phyloP scores from a whole-genome alignment of 1,139 yeast genomes.

The Taphrina flavorubra region DNA sequence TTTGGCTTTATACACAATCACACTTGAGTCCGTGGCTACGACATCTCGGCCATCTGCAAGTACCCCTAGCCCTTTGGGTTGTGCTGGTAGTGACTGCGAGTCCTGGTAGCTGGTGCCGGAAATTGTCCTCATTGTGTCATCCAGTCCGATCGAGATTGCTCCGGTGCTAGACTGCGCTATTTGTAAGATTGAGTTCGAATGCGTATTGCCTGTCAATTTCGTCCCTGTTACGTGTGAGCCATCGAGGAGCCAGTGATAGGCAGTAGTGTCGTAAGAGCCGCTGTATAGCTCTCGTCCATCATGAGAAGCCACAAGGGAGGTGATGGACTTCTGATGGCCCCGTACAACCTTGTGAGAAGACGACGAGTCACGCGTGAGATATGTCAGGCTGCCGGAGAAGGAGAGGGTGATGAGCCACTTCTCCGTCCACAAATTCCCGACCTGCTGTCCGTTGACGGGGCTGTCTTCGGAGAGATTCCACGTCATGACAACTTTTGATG shows the following conservation, averaged over 20 bases:
- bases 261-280: conserved; percentile 85
- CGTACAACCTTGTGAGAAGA: conserved; percentile 58
- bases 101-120: conserved; percentile 45
- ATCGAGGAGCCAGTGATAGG: conserved; percentile 62
- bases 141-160: conserved; percentile 79
- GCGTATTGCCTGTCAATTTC: conserved; percentile 54
- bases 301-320: conserved; percentile 58
- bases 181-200: conserved; percentile 65
- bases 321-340: conserved; percentile 85
- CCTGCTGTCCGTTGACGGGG: conserved; percentile 68
- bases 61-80: conserved; percentile 65
- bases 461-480: conserved; percentile 48
- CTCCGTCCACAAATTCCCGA: conserved; percentile 75
- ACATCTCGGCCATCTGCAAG: conserved; percentile 49
- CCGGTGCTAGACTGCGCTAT: conserved; percentile 50
- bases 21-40: conserved; percentile 59
- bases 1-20: conserved; percentile 53
- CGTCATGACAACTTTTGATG: conserved; percentile 47
- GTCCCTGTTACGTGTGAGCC: conserved; percentile 53
- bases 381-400: conserved; percentile 71
- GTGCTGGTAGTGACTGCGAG: conserved; percentile 45
- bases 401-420: conserved; percentile 69
- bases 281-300: conserved; percentile 55
- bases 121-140: conserved; percentile 62
- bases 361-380: conserved; percentile 56